Percentiles rank a stretch among this genome's conserved stretches.
Evolutionary conservation across 1,284 basidiomycete genomes (phyloP).

Genomic region (Pholiota adiposa): DNA sequence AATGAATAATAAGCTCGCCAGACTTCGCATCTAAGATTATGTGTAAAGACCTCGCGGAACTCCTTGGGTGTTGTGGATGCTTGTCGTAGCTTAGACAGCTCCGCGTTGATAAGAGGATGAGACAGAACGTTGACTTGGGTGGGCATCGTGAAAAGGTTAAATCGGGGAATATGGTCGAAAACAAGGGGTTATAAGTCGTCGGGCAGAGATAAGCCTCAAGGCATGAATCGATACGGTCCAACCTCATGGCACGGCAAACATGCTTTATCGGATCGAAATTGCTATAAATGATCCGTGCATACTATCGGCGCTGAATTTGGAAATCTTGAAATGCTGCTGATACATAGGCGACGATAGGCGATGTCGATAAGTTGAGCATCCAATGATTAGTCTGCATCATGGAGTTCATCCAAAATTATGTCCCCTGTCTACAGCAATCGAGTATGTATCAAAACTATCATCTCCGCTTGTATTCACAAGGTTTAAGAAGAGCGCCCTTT

Average conservation of each 20-base stretch:
- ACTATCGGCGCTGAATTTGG: background rate
- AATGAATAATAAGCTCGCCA: background rate
- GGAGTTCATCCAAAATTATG: too few relatives aligned
- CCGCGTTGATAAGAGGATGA: slow-evolving; percentile 76
- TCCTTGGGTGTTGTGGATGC: slow-evolving; percentile 68
- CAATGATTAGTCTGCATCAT: background rate
- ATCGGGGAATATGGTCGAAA: background rate
- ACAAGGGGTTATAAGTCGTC: background rate
- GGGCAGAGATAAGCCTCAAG: slow-evolving; percentile 1
- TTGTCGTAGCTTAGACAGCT: slow-evolving; percentile 73
- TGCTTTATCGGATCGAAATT: background rate
- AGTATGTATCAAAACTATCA: slow-evolving; percentile 41
- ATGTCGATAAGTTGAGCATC: background rate
- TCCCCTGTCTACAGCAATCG: too few relatives aligned
- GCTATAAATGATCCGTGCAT: background rate
- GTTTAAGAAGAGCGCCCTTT: slow-evolving; percentile 75
- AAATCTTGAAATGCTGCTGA: background rate
- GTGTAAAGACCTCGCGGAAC: slow-evolving; percentile 72
- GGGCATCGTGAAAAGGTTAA: slow-evolving; percentile 4
- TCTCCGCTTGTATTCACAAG: slow-evolving; percentile 97
- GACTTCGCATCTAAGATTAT: background rate
- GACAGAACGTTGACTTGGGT: slow-evolving; percentile 56
- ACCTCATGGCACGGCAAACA: background rate
- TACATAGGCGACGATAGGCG: background rate
- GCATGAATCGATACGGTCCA: background rate